phyloP scores from a whole-genome alignment of 2,329 filamentous ascomycete species.

The Apiospora rasikravindrae region DNA sequence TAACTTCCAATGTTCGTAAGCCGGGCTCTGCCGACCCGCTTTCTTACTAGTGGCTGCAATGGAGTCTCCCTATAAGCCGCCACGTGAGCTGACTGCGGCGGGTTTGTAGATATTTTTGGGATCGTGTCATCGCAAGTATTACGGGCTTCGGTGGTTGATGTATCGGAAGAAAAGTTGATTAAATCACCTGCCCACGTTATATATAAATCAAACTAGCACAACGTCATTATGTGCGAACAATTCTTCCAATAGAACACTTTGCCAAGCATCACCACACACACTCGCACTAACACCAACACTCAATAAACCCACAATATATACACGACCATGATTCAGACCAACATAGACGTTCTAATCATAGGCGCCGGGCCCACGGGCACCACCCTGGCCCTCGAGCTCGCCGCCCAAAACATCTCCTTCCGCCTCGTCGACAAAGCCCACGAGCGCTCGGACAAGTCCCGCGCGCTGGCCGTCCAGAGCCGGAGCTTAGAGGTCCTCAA shows the following conservation, averaged over 20 bases:
- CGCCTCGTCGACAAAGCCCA: conserved; percentile 34
- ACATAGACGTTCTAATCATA: conserved; percentile 31
- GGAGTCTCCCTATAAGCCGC: not conserved
- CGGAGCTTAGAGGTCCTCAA: conserved; percentile 56
- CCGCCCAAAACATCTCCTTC: conserved; percentile 31
- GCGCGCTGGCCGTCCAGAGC: conserved; percentile 52
- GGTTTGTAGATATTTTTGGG: not conserved
- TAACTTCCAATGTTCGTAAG: not conserved
- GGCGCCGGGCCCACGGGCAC: conserved; percentile 34
- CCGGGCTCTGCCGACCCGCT: not conserved
- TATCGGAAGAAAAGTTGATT: not conserved
- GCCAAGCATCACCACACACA: not conserved
- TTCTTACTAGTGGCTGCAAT: not conserved
- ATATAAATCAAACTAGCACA: not conserved
- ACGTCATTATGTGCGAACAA: not conserved
- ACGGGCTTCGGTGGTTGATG: too few relatives aligned
- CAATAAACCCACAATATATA: too few relatives aligned
- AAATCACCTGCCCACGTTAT: not conserved
- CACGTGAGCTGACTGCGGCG: not conserved
- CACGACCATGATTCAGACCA: not conserved
- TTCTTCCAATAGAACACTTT: too few relatives aligned
- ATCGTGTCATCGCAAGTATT: not conserved
- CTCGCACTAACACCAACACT: not conserved
- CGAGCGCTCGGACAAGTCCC: conserved; percentile 43
- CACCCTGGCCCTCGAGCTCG: conserved; percentile 32